phyloP scores from a whole-genome alignment of 305 asterid species.

The Fraxinus sp. region DNA sequence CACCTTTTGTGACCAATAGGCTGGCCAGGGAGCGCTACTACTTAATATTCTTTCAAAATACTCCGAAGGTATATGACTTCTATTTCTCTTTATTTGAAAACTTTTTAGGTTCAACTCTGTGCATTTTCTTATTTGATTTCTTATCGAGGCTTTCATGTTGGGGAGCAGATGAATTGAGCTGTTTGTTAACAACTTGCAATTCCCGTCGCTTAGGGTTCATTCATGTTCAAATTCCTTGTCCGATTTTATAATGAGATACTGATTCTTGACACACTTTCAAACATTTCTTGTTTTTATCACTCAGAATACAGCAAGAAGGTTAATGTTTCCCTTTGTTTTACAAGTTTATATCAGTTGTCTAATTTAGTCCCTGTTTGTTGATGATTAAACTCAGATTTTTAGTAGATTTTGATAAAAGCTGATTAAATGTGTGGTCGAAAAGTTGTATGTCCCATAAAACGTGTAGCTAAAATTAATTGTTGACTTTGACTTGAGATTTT shows the following conservation, averaged over 20 bases:
- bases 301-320: slow-evolving; percentile 9
- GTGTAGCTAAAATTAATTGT: background rate
- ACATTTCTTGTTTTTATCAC: background rate
- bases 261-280: background rate
- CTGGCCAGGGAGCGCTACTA: slow-evolving; percentile 80
- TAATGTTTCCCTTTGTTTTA: background rate
- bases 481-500: background rate
- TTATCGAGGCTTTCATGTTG: slow-evolving; percentile 6
- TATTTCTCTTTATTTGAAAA: slow-evolving; percentile 5
- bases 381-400: background rate
- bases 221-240: slow-evolving; percentile 16
- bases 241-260: slow-evolving; percentile 4
- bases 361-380: background rate
- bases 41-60: slow-evolving; percentile 81
- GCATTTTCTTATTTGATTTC: slow-evolving; percentile 15
- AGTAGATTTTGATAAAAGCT: background rate
- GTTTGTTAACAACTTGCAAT: slow-evolving; percentile 20
- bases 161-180: slow-evolving; percentile 12
- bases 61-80: slow-evolving; percentile 59
- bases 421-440: background rate
- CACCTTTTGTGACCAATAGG: slow-evolving; percentile 45
- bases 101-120: slow-evolving; percentile 20
- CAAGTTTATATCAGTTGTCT: background rate
- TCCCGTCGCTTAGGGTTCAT: slow-evolving; percentile 4
- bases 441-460: background rate